phyloP scores from a whole-genome alignment of 2,329 filamentous ascomycete species.

The Aspergillus thermomutatus region DNA sequence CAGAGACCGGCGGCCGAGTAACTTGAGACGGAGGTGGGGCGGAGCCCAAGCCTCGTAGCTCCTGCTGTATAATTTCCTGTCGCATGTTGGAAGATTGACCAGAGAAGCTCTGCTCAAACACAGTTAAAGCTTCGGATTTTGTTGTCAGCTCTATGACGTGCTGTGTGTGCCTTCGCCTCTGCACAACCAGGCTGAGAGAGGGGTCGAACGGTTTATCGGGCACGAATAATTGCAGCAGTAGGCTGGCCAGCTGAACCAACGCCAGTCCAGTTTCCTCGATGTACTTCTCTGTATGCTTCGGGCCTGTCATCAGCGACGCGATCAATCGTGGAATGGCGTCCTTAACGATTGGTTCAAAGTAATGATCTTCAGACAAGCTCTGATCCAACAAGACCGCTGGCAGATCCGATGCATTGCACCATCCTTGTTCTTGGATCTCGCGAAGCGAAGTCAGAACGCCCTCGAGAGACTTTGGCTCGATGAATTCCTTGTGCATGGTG shows the following conservation, averaged over 20 bases:
- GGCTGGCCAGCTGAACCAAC: constrained; percentile 73
- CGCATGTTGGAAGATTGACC: constrained; percentile 67
- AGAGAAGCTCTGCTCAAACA: constrained; percentile 66
- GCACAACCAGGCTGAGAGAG: constrained; percentile 58
- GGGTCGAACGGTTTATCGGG: constrained; percentile 87
- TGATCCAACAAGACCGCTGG: constrained; percentile 17
- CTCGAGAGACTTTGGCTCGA: constrained; percentile 27
- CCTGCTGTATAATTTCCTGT: constrained; percentile 58
- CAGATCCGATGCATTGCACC: constrained; percentile 8
- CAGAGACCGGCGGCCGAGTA: constrained; percentile 66
- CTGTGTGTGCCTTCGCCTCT: constrained; percentile 57
- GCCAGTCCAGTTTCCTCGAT: constrained; percentile 53
- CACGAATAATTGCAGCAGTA: constrained; percentile 74
- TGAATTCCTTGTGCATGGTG: constrained; percentile 32
- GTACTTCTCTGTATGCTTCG: constrained; percentile 15
- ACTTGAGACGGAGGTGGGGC: constrained; percentile 65
- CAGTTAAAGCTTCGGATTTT: constrained; percentile 58
- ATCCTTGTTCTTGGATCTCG: constrained; percentile 21
- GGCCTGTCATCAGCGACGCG: constrained; percentile 17
- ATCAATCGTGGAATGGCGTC: constrained; percentile 28
- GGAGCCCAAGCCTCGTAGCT: constrained; percentile 62
- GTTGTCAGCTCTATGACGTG: constrained; percentile 54
- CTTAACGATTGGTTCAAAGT: constrained; percentile 34
- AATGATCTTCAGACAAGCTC: constrained; percentile 25
- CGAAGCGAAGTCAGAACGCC: constrained; percentile 21